phyloP scores from a whole-genome alignment of 148 eudicot genomes.

The Camellia granthamiana region DNA sequence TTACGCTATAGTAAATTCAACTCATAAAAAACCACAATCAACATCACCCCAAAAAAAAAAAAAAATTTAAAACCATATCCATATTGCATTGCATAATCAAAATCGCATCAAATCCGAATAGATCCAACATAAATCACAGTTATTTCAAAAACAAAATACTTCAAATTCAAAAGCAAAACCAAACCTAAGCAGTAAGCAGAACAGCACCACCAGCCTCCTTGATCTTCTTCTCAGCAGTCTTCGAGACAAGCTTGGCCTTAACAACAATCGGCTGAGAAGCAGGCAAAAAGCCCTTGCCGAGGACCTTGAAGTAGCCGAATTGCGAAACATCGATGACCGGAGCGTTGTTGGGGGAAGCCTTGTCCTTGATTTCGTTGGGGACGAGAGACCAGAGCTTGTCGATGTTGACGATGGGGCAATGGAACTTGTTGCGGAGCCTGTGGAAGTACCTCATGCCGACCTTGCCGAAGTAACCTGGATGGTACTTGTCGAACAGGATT shows the following conservation, averaged over 20 bases:
- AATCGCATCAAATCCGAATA: not conserved
- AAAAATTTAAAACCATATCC: no score
- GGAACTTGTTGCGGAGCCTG: constrained; percentile 25
- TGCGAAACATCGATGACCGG: constrained; percentile 20
- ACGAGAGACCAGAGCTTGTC: constrained; percentile 26
- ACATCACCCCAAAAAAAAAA: no score
- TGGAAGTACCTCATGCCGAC: constrained; percentile 25
- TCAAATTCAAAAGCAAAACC: not conserved
- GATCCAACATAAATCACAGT: not conserved
- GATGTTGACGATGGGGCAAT: constrained; percentile 22
- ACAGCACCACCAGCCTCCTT: constrained; percentile 24
- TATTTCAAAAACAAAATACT: no score
- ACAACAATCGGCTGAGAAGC: constrained; percentile 12
- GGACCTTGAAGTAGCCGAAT: constrained; percentile 18
- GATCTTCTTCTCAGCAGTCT: constrained; percentile 24
- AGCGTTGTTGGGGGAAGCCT: constrained; percentile 15
- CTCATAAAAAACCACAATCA: not conserved
- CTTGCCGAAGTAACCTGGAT: constrained; percentile 22
- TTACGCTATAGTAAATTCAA: not conserved
- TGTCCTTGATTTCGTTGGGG: constrained; percentile 19
- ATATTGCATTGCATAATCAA: not conserved
- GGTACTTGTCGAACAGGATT: constrained; percentile 19
- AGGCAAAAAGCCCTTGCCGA: constrained; percentile 19
- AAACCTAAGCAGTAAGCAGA: constrained; percentile 17
- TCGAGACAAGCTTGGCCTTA: constrained; percentile 23